Percentiles rank a stretch among this genome's conserved stretches.
Evolutionary conservation across 352 stramenopile genomes (phyloP).

Genomic region (Phytophthora sp.): DNA sequence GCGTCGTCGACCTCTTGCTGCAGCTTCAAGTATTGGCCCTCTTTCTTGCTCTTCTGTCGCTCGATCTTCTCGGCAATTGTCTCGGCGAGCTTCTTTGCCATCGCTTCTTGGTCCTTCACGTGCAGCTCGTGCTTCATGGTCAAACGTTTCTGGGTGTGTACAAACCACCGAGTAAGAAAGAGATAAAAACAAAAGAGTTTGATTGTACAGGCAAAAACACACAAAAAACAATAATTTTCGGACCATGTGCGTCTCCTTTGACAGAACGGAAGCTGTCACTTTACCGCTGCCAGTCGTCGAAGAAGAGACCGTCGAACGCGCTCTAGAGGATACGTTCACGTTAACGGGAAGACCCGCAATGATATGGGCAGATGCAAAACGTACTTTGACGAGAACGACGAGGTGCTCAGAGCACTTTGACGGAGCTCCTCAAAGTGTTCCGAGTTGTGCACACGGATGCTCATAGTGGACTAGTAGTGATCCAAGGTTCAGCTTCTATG

Average conservation of each 20-base stretch:
- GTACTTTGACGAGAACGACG: conserved; percentile 35
- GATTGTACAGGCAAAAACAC: conserved; percentile 3
- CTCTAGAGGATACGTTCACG: not conserved
- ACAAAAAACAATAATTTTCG: too few species aligned
- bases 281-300: conserved; percentile 29
- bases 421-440: conserved; percentile 77
- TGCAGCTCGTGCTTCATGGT: conserved; percentile 80
- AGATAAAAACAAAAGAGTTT: not conserved
- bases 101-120: conserved; percentile 66
- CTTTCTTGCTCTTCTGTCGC: conserved; percentile 67
- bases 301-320: conserved; percentile 25
- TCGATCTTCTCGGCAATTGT: conserved; percentile 71
- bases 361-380: conserved; percentile 8
- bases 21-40: conserved; percentile 74
- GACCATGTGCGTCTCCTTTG: conserved; percentile 64
- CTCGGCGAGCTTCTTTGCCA: conserved; percentile 64
- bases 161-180: not conserved
- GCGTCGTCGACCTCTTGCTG: conserved; percentile 77
- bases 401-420: conserved; percentile 53
- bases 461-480: conserved; percentile 45
- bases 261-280: conserved; percentile 49
- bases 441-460: conserved; percentile 78
- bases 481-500: not conserved
- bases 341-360: not conserved
- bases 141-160: conserved; percentile 57